phyloP scores from a whole-genome alignment of 2,329 filamentous ascomycete species.

The Seiridium unicorne region DNA sequence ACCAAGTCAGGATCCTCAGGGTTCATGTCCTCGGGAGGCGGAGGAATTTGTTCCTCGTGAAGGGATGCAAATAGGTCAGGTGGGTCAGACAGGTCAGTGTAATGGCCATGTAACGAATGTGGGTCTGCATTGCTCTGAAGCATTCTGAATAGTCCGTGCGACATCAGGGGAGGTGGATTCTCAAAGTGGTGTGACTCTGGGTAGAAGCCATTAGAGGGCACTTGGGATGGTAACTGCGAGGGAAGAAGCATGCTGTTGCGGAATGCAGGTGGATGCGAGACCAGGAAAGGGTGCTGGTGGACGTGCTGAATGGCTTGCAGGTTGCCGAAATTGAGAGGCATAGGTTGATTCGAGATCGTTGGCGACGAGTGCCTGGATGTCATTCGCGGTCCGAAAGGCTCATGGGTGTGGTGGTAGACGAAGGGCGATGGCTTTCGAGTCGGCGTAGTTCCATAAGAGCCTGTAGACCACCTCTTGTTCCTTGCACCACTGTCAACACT shows the following conservation, averaged over 20 bases:
- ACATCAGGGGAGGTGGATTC: conserved; percentile 61
- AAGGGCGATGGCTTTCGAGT: conserved; percentile 59
- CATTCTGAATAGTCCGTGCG: conserved; percentile 71
- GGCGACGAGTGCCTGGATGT: conserved; percentile 52
- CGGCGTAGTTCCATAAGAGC: conserved; percentile 61
- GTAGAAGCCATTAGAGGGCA: conserved; percentile 48
- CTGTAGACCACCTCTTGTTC: conserved; percentile 76
- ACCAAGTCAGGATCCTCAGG: conserved; percentile 72
- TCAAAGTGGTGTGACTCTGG: conserved; percentile 55
- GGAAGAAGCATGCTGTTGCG: conserved; percentile 61
- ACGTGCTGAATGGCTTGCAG: conserved; percentile 51
- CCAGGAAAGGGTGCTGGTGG: conserved; percentile 54
- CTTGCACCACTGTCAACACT: conserved; percentile 62
- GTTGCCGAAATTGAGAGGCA: conserved; percentile 54
- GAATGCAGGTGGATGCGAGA: conserved; percentile 51
- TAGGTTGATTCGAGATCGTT: conserved; percentile 41
- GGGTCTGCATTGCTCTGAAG: conserved; percentile 73
- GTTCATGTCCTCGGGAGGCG: conserved; percentile 79
- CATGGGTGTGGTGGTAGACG: conserved; percentile 60
- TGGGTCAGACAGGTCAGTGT: conserved; percentile 70
- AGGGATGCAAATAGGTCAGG: conserved; percentile 76
- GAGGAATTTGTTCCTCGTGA: conserved; percentile 69
- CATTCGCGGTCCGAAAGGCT: conserved; percentile 59
- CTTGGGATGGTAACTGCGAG: conserved; percentile 41
- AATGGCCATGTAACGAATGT: conserved; percentile 66